Evolutionary conservation across 1,284 basidiomycete genomes (phyloP).

Genomic region (Sphagnurus paluster): DNA sequence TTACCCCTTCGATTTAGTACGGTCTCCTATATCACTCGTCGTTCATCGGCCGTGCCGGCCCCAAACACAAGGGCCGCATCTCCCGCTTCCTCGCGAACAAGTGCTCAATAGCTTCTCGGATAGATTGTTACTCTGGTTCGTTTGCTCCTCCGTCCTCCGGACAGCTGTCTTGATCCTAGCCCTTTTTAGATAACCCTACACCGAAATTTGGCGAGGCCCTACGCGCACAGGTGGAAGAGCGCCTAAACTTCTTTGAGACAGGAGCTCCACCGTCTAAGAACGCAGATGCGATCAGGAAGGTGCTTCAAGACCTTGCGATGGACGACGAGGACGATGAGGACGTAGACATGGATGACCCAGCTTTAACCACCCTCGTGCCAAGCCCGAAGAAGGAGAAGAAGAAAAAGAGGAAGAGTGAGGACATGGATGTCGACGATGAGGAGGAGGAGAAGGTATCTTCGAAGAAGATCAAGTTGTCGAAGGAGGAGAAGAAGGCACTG

Average conservation of each 20-base stretch:
- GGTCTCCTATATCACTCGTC: slow-evolving; percentile 92
- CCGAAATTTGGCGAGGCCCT: slow-evolving; percentile 96
- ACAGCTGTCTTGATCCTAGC: slow-evolving; percentile 3
- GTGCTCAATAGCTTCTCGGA: slow-evolving; percentile 96
- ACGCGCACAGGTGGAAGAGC: slow-evolving; percentile 92
- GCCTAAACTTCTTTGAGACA: slow-evolving; percentile 92
- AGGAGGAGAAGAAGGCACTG: slow-evolving; percentile 81
- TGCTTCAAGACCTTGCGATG: slow-evolving; percentile 76
- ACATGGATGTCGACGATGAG: slow-evolving; percentile 61
- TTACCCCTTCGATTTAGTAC: slow-evolving; percentile 53
- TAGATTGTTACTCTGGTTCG: slow-evolving; percentile 93
- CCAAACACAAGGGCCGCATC: slow-evolving; percentile 98
- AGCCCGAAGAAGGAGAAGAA: slow-evolving; percentile 61
- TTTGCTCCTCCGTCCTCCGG: slow-evolving; percentile 5
- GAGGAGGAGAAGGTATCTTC: slow-evolving; percentile 55
- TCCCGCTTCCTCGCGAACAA: slow-evolving; percentile 99
- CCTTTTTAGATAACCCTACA: slow-evolving; percentile 73
- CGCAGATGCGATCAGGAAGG: slow-evolving; percentile 86
- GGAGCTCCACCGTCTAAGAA: slow-evolving; percentile 85
- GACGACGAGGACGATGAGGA: slow-evolving; percentile 73
- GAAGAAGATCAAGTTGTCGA: slow-evolving; percentile 76
- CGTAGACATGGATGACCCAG: slow-evolving; percentile 56
- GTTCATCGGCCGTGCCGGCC: slow-evolving; percentile 93
- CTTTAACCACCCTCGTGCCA: slow-evolving; percentile 54
- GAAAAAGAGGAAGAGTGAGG: slow-evolving; percentile 63